A percentile compares a stretch with the other conserved stretches of the same genome.
These are phyloP conservation scores for Cystobasidium pallidum DNA, from an alignment of 1,284 basidiomycete genomes.

Conservation along the genomic window DNA sequence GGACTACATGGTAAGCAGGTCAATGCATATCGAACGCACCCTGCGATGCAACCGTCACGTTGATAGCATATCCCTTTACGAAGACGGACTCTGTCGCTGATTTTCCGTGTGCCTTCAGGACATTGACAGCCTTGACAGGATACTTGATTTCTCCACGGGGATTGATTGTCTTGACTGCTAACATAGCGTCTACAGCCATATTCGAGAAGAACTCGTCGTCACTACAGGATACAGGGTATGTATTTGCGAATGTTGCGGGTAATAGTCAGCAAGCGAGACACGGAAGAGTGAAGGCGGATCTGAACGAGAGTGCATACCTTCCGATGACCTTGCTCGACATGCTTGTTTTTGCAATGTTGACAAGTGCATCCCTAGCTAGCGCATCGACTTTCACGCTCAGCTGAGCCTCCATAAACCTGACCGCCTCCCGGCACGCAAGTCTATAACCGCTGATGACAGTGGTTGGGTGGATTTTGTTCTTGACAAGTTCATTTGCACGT, in stretches of 20 bases:
- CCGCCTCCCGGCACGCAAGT: constrained; percentile 94
- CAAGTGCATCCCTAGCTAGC: constrained; percentile 84
- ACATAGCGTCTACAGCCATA: constrained; percentile 98
- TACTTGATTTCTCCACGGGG: constrained; percentile 95
- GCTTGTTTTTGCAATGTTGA: constrained; percentile 97
- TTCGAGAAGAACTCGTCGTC: constrained; percentile 98
- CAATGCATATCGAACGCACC: constrained; percentile 61
- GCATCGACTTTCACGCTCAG: constrained; percentile 91
- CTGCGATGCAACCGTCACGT: constrained; percentile 98
- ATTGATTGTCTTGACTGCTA: constrained; percentile 94
- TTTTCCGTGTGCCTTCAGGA: constrained; percentile 97
- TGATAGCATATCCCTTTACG: constrained; percentile 95
- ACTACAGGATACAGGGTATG: constrained; percentile 58
- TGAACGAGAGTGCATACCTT: constrained; percentile 65
- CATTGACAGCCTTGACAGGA: constrained; percentile 98
- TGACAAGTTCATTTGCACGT: constrained; percentile 95
- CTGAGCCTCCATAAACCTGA: constrained; percentile 98
- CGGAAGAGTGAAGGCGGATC: neutral
- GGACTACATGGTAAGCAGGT: neutral
- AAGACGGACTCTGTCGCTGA: constrained; percentile 93
- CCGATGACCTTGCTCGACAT: constrained; percentile 99
- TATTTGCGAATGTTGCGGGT: neutral
- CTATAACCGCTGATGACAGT: constrained; percentile 99
- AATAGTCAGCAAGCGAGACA: neutral
- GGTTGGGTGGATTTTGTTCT: constrained; percentile 98